Base-by-base conservation (phyloP, 176 grass and related monocot species). In the Hyparrhenia diplandra region DNA sequence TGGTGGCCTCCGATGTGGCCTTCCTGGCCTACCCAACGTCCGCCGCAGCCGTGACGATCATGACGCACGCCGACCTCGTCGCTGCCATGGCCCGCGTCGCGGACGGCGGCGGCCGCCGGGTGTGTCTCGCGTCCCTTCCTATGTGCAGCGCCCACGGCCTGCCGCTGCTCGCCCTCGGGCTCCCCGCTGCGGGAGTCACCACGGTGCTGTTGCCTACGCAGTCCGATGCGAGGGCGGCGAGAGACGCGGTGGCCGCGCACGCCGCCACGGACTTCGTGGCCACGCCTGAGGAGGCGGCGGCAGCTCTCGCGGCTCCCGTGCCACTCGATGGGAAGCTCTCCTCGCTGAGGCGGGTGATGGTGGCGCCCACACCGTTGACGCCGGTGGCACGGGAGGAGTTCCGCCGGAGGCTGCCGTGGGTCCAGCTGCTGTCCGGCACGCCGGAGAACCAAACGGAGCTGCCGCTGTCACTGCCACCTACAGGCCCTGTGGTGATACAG, bases 231-330 rank as follows among this genome's bases (percentile, higher is more conserved):
- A n/a, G n/a, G n/a, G n/a, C n/a, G n/a, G n/a, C n/a, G n/a, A n/a
- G n/a, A n/a, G n/a, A n/a, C n/a, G n/a, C n/a, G n/a, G n/a, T 81
- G 45, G 83, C 58, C 36, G 2, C 45, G 9, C 83, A 86, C 36
- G 36, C 63, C 14, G 86, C 81, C 24, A 89, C 83, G 1, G 66
- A 89, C 83, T 28, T 92, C 14, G 75, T 85, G 20, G 83, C 64
- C 1, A 73, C 80, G 42, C 69, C 79, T 0, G 83, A 82, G 34
- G 83, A 69, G n/a, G 75, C 13, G 0, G 80, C 31, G 1, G 82
- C 71, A 0, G 45, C 46, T 58, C 71, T 89, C 2, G 78, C 71
- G 0, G 82, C 32, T 36, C 63, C 69, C 31, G 23, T 21, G 20
- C 5, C 78, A 16, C 34, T 8, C 0, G 65, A 74, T 1, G 77